These are phyloP conservation scores for Prunella vulgaris DNA, from an alignment of 257 asterid species.

Conservation along the genomic window DNA sequence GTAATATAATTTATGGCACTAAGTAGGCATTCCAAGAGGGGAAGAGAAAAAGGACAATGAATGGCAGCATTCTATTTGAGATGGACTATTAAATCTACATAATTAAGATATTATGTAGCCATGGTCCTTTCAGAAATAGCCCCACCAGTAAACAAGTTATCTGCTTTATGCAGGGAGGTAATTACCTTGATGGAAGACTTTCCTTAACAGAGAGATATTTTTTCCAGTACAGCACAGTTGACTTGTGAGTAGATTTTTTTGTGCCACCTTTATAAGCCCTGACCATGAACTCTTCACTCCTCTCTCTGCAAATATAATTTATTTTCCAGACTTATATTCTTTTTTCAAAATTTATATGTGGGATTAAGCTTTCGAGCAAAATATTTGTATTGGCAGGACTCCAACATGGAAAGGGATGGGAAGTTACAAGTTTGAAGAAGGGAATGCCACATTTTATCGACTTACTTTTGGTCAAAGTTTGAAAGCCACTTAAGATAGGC, in stretches of 20 bases:
- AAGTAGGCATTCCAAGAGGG: not conserved
- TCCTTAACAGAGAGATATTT: constrained; percentile 76
- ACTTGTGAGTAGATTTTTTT: constrained; percentile 79
- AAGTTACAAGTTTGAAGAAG: not conserved
- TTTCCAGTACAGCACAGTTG: constrained; percentile 76
- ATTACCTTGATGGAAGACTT: constrained; percentile 85
- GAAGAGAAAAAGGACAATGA: not conserved
- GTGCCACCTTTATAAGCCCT: constrained; percentile 90
- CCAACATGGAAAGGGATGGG: not conserved
- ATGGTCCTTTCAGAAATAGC: not conserved
- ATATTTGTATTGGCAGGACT: not conserved
- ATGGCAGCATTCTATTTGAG: not conserved
- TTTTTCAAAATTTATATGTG: not conserved
- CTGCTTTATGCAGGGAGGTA: constrained; percentile 16
- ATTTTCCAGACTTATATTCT: not conserved
- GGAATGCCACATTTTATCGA: constrained; percentile 10
- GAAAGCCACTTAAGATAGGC: constrained; percentile 92
- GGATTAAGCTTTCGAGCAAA: not conserved
- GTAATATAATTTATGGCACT: not conserved
- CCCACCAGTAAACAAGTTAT: not conserved
- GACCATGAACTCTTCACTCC: constrained; percentile 89
- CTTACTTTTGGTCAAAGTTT: constrained; percentile 61
- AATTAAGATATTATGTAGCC: not conserved
- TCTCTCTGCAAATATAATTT: constrained; percentile 50
- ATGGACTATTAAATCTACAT: not conserved